Percentiles rank a stretch among this genome's conserved stretches.
These are phyloP conservation scores for Seiridium unicorne DNA, from an alignment of 2,329 filamentous ascomycete species.

Conservation along the genomic window DNA sequence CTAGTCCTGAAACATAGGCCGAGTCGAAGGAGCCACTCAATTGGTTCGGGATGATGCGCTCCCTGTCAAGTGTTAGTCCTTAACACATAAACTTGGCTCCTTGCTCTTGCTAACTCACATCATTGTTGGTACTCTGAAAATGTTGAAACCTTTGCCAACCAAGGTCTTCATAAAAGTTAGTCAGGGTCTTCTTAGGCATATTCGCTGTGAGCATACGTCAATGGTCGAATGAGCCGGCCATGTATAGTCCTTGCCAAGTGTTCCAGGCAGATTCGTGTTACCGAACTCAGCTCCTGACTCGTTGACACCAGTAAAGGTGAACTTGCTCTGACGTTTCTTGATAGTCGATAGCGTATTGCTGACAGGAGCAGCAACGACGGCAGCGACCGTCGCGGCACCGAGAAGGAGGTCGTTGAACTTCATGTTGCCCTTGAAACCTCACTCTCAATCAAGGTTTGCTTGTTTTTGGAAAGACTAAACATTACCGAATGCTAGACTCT, in stretches of 20 bases:
- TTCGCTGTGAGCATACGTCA: not conserved
- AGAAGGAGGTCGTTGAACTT: conserved; percentile 30
- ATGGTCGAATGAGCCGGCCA: not conserved
- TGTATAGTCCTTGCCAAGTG: not conserved
- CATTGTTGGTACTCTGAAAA: conserved; percentile 53
- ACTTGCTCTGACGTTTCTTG: conserved; percentile 27
- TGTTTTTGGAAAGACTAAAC: too few relatives aligned
- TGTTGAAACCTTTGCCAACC: conserved; percentile 52
- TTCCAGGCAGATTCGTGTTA: not conserved
- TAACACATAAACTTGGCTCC: not conserved
- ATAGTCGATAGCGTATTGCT: conserved; percentile 16
- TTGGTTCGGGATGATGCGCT: conserved; percentile 1
- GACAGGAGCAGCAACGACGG: conserved; percentile 28
- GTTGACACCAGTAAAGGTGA: conserved; percentile 2
- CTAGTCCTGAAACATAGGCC: conserved; percentile 24
- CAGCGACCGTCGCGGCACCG: conserved; percentile 24
- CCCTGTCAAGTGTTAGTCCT: conserved; percentile 19
- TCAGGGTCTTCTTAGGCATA: not conserved
- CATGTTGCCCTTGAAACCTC: conserved; percentile 19
- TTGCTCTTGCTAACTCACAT: conserved; percentile 33
- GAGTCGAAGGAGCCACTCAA: conserved; percentile 33
- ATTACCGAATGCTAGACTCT: not conserved
- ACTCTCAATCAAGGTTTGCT: not conserved
- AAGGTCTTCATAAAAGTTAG: conserved; percentile 38
- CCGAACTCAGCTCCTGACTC: conserved; percentile 7